phyloP scores from a whole-genome alignment of 352 stramenopile genomes.

The Achlya hypogyna region DNA sequence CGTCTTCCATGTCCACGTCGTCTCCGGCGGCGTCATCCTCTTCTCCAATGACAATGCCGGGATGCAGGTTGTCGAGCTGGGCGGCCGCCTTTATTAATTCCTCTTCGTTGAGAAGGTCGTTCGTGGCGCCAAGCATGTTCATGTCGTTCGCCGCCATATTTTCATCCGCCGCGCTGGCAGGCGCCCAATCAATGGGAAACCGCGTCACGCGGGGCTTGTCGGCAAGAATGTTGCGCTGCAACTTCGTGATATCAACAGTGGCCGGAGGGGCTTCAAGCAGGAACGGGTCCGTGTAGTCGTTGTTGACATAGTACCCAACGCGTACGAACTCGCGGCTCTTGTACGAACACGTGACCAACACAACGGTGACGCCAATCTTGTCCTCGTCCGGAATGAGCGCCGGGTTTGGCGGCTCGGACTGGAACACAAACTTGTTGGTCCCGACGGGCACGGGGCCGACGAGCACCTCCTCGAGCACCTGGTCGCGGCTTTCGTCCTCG shows the following conservation, averaged over 20 bases:
- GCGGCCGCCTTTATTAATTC: constrained; percentile 79
- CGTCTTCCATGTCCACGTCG: constrained; percentile 56
- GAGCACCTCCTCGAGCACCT: constrained; percentile 97
- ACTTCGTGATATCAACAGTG: constrained; percentile 84
- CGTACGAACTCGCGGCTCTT: constrained; percentile 95
- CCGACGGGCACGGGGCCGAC: constrained; percentile 96
- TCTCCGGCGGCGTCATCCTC: constrained; percentile 62
- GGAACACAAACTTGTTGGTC: constrained; percentile 98
- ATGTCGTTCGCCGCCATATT: constrained; percentile 27
- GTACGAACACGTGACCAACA: constrained; percentile 98
- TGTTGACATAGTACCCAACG: constrained; percentile 95
- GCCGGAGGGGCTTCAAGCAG: constrained; percentile 72
- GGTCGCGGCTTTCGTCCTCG: constrained; percentile 92
- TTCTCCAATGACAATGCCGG: constrained; percentile 80
- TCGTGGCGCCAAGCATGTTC: constrained; percentile 45
- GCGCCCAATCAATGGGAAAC: constrained; percentile 96
- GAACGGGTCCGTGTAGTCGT: constrained; percentile 93
- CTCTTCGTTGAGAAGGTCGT: constrained; percentile 72
- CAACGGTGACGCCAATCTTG: constrained; percentile 98
- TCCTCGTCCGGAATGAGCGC: constrained; percentile 91
- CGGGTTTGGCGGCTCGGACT: constrained; percentile 91
- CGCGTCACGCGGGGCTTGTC: constrained; percentile 93
- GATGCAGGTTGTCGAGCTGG: constrained; percentile 82
- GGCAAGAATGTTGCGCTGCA: constrained; percentile 94
- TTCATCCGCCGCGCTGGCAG: constrained; percentile 27